phyloP scores from a whole-genome alignment of 805 yeast species.

The Wickerhamomyces mucosus region DNA sequence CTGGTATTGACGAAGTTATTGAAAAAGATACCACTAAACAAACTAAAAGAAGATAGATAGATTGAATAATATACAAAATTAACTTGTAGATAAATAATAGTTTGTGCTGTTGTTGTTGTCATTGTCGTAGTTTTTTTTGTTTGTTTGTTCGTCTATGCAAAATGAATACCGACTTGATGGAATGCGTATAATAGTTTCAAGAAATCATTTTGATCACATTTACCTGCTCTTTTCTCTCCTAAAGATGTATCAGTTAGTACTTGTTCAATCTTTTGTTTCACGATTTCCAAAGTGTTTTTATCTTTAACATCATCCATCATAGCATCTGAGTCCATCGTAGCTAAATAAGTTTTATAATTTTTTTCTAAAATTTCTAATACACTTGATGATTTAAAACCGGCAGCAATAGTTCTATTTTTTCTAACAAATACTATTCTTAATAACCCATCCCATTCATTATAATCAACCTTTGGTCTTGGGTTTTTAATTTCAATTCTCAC shows the following conservation, averaged over 20 bases:
- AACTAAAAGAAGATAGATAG: constrained; percentile 39
- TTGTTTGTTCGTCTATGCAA: constrained; percentile 44
- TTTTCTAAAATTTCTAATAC: constrained; percentile 75
- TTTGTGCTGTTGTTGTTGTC: too few species aligned
- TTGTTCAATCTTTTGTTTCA: constrained; percentile 59
- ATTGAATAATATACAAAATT: neutral
- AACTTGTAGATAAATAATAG: neutral
- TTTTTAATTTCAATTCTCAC: constrained; percentile 85
- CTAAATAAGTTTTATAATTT: constrained; percentile 74
- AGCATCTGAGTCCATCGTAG: constrained; percentile 34
- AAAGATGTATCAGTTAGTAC: constrained; percentile 76
- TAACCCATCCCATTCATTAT: constrained; percentile 95
- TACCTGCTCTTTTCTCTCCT: constrained; percentile 82
- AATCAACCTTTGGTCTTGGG: constrained; percentile 93
- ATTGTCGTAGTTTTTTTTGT: neutral
- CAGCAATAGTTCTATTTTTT: constrained; percentile 86
- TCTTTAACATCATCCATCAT: constrained; percentile 29
- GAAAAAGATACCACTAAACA: constrained; percentile 54
- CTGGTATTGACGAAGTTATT: constrained; percentile 81
- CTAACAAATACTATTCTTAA: constrained; percentile 86
- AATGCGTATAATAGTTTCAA: constrained; percentile 79
- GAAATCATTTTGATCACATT: constrained; percentile 93
- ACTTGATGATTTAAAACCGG: constrained; percentile 81
- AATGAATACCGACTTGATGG: constrained; percentile 95
- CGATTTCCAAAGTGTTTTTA: constrained; percentile 27